Evolutionary conservation across 1,284 basidiomycete genomes (phyloP), one percentile per base, ranked within the genome.

Genomic region (Puccinia polysora): DNA sequence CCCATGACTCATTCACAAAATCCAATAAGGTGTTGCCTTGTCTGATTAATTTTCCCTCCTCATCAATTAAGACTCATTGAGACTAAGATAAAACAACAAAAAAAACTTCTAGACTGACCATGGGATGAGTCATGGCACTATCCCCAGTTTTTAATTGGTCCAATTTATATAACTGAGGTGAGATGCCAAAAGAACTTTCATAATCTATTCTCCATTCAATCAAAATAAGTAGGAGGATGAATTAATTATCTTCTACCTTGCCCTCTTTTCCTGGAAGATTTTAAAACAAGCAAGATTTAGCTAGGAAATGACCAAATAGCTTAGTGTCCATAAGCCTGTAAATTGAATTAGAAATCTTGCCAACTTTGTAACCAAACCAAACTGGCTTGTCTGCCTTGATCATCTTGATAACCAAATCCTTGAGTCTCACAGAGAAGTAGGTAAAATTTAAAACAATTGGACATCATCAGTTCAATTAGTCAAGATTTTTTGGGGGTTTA

Each of bases 311-410:
- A 77, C 91, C 88, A 79, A 87, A 91, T 30, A 96, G 82, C 10
- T 84, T 84, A 7, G 87, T 86, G 80, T 95, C 91, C 91, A 95
- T 90, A 76, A 96, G 87, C 23, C 91, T 91, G 2, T 82, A 79
- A 12, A 65, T 45, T 6, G 76, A 74, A 52, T 77, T 78, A 62
- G 74, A 76, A 38, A 76, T 79, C 71, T 81, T 80, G 59, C 81
- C 81, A 20, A 81, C 82, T 70, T 83, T 92, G 79, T 91, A 96
- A 0, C 94, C 94, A 53, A 76, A 77, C 78, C 77, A 97, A 58
- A 96, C 89, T 0, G 95, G 89, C 50, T 88, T 86, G 59, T 91
- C 91, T 28, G 89, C 89, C 81, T 92, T 91, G 83, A 97, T 87
- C 78, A 87, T 84, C 82, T 69, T 60, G 55, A 79, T 74, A 8